Evolutionary conservation across 148 eudicot genomes (phyloP).

Genomic region (Camellia sinensis): DNA sequence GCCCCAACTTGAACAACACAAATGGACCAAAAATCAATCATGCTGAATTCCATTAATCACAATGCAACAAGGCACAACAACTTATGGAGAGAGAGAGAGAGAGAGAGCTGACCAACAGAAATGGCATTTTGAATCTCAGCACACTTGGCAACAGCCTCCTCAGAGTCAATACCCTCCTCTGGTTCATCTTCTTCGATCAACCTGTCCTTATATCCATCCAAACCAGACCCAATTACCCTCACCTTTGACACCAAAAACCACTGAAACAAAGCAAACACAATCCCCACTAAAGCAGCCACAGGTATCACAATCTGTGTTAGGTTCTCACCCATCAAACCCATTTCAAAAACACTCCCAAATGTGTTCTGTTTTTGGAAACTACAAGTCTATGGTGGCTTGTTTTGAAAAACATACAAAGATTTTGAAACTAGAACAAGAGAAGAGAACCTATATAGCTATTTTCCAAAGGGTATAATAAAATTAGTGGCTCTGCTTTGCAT

Average conservation of each 20-base stretch:
- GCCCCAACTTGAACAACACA: not conserved
- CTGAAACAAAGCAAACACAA: constrained; percentile 18
- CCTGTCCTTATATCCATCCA: constrained; percentile 15
- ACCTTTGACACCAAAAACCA: constrained; percentile 13
- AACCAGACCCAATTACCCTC: constrained; percentile 15
- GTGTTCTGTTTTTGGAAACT: not conserved
- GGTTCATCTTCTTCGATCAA: constrained; percentile 19
- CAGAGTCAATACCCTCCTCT: constrained; percentile 18
- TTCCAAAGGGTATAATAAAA: no score
- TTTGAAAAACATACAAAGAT: not conserved
- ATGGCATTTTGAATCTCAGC: constrained; percentile 23
- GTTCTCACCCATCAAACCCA: constrained; percentile 15
- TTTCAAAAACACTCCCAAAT: not conserved
- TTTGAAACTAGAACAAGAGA: not conserved
- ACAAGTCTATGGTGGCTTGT: not conserved
- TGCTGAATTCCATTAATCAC: not conserved
- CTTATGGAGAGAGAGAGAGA: constrained; percentile 1
- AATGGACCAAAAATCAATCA: not conserved
- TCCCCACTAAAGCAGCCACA: constrained; percentile 8
- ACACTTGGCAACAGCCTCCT: constrained; percentile 18
- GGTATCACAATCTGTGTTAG: constrained; percentile 15
- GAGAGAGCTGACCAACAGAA: constrained; percentile 14
- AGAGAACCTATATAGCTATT: not conserved
- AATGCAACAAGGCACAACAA: not conserved
- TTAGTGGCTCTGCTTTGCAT: not conserved